Evolutionary conservation across 805 yeast genomes (phyloP).

Genomic region (Lachancea cidri): DNA sequence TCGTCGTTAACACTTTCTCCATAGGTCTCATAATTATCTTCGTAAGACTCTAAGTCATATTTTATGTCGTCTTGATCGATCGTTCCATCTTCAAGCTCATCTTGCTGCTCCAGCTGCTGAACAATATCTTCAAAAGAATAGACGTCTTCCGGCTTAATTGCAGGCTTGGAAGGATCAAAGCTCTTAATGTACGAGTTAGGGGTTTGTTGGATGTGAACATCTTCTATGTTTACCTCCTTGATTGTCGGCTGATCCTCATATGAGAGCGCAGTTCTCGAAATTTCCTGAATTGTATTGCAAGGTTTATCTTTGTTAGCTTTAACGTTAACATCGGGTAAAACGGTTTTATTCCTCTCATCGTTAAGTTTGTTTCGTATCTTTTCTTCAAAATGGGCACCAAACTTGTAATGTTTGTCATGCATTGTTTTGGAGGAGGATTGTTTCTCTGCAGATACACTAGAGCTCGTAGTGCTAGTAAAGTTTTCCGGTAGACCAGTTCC

Average conservation of each 20-base stretch:
- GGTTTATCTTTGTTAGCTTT: too few relatives aligned
- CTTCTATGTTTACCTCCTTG: conserved; percentile 11
- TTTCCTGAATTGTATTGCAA: too few relatives aligned
- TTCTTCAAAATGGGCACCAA: neutral
- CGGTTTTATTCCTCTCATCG: too few relatives aligned
- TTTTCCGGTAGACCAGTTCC: too few relatives aligned
- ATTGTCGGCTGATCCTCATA: conserved; percentile 1
- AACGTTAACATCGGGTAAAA: too few relatives aligned
- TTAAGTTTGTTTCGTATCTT: neutral
- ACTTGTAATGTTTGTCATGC: too few relatives aligned
- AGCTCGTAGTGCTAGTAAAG: too few relatives aligned
- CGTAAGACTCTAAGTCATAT: conserved; percentile 22
- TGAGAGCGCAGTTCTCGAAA: neutral
- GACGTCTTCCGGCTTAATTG: conserved; percentile 22
- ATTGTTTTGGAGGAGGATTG: too few relatives aligned
- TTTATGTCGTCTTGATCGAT: conserved; percentile 16
- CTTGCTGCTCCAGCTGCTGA: conserved; percentile 28
- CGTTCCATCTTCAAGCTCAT: conserved; percentile 24
- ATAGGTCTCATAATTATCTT: neutral
- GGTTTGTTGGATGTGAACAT: conserved; percentile 8
- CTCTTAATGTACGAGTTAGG: conserved; percentile 6
- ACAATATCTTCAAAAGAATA: conserved; percentile 33
- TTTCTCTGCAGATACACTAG: too few relatives aligned
- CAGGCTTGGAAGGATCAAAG: conserved; percentile 9
- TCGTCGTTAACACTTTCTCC: conserved; percentile 12